These are phyloP conservation scores for Carex cristatella DNA, from an alignment of 176 grass and related monocot species.

Conservation along the genomic window DNA sequence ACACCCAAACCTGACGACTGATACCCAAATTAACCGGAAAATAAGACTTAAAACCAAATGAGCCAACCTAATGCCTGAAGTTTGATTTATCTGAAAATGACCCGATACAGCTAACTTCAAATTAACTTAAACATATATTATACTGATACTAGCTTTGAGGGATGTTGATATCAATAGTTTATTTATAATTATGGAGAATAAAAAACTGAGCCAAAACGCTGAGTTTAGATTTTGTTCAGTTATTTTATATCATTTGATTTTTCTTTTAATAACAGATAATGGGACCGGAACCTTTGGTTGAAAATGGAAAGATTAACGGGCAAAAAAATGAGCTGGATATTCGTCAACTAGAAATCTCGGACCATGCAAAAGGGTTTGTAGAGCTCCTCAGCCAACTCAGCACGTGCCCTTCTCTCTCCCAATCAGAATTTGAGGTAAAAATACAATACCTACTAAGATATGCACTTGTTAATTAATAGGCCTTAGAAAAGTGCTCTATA, in stretches of 20 bases:
- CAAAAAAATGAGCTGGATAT: constrained; percentile 20
- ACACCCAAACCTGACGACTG: neutral
- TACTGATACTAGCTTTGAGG: neutral
- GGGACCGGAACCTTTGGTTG: neutral
- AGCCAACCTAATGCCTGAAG: neutral
- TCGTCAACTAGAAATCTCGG: constrained; percentile 56
- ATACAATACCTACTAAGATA: neutral
- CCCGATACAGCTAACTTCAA: neutral
- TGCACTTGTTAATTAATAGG: neutral
- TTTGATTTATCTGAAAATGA: neutral
- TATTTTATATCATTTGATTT: neutral
- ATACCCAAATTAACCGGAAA: neutral
- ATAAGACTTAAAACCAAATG: neutral
- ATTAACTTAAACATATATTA: neutral
- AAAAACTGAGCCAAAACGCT: neutral
- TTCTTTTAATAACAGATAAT: constrained; percentile 9
- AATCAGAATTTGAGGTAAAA: constrained; percentile 42
- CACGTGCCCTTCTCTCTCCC: constrained; percentile 48
- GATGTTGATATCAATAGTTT: neutral
- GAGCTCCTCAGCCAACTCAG: constrained; percentile 66
- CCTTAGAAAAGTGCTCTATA: neutral
- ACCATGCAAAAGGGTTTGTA: constrained; percentile 57
- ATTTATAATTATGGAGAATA: neutral
- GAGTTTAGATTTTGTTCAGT: neutral
- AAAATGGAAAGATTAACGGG: neutral